phyloP scores from a whole-genome alignment of 352 stramenopile species.

The Phytophthora litchii region DNA sequence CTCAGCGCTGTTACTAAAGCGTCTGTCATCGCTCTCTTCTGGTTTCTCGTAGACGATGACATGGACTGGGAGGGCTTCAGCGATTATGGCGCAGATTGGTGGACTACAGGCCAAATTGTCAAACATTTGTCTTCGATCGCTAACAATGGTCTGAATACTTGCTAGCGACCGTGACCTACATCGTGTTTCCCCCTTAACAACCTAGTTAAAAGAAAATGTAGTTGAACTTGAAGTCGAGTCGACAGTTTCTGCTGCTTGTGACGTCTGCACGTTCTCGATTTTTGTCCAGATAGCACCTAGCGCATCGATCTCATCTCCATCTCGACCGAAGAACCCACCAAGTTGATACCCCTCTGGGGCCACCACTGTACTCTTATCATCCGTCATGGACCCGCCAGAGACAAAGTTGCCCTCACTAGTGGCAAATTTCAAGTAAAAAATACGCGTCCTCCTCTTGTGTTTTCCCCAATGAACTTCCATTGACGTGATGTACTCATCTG shows the following conservation, averaged over 20 bases:
- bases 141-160: neutral
- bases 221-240: no score
- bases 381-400: constrained; percentile 33
- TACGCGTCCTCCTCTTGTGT: constrained; percentile 38
- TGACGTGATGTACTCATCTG: constrained; percentile 51
- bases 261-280: neutral
- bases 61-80: neutral
- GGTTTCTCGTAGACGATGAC: neutral
- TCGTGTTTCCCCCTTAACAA: no score
- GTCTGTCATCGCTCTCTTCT: neutral
- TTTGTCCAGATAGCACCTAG: neutral
- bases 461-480: constrained; percentile 51
- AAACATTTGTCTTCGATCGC: neutral
- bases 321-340: neutral
- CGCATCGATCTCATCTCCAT: neutral
- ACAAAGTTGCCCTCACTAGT: constrained; percentile 42
- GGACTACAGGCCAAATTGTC: neutral
- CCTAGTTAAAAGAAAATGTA: no score
- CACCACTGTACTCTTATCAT: neutral
- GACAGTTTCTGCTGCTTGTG: no score
- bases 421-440: constrained; percentile 52
- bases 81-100: neutral
- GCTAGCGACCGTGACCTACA: neutral
- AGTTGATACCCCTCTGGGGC: neutral
- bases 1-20: neutral